Percentiles rank a stretch among this genome's conserved stretches.
Evolutionary conservation across 257 asterid genomes (phyloP).

Genomic region (Solanum stenotomum): DNA sequence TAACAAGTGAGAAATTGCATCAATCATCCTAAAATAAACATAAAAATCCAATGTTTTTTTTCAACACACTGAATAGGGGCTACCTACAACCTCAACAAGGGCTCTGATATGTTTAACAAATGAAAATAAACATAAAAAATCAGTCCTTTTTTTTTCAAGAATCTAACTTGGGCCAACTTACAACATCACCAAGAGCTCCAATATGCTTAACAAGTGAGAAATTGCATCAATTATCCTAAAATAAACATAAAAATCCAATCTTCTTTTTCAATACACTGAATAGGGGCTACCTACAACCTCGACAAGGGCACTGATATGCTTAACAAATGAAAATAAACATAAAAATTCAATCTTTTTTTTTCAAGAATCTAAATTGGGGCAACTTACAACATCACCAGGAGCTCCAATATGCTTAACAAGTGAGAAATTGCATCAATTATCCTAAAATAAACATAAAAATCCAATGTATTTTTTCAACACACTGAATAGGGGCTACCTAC

Average conservation of each 20-base stretch:
- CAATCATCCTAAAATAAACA: neutral
- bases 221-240: too few species aligned
- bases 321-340: too few species aligned
- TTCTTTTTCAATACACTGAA: too few species aligned
- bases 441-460: neutral
- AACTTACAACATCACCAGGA: too few species aligned
- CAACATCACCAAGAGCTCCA: neutral
- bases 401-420: neutral
- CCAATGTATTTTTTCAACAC: neutral
- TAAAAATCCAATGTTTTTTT: neutral
- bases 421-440: neutral
- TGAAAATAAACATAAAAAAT: neutral
- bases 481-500: neutral
- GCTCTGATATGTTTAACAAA: neutral
- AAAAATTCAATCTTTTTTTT: too few species aligned
- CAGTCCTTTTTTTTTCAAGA: neutral
- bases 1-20: neutral
- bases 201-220: neutral
- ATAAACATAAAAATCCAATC: too few species aligned
- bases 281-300: too few species aligned
- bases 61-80: neutral
- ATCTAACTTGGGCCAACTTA: neutral
- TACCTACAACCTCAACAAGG: neutral
- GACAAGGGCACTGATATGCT: too few species aligned
- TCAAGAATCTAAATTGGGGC: too few species aligned